A percentile compares a stretch with the other conserved stretches of the same genome.
These are phyloP conservation scores for Candida loeiensis DNA, from an alignment of 805 yeast species.

Conservation along the genomic window DNA sequence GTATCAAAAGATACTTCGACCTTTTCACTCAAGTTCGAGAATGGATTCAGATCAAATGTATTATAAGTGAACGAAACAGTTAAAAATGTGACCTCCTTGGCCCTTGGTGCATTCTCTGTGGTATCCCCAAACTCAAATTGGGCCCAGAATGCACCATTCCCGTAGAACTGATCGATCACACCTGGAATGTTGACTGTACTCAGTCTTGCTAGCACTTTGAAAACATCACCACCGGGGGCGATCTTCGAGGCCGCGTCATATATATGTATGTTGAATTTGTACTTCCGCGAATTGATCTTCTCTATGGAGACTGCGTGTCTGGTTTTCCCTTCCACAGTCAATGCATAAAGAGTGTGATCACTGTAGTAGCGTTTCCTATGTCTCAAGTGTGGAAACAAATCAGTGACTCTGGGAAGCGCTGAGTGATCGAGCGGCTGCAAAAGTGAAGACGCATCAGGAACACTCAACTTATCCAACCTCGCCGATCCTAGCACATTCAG, in stretches of 20 bases:
- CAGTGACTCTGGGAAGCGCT: conserved; percentile 13
- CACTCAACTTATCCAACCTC: conserved; percentile 15
- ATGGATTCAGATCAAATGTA: conserved; percentile 33
- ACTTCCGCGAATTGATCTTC: conserved; percentile 33
- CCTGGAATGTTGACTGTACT: neutral
- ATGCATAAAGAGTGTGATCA: conserved; percentile 31
- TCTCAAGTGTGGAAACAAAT: conserved; percentile 33
- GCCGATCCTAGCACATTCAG: conserved; percentile 24
- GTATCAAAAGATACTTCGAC: conserved; percentile 29
- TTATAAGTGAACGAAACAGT: conserved; percentile 35
- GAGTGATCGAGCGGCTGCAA: conserved; percentile 8
- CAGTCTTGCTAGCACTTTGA: conserved; percentile 7
- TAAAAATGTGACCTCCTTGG: conserved; percentile 24
- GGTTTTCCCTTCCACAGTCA: conserved; percentile 10
- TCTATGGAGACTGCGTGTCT: conserved; percentile 30
- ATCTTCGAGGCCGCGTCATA: conserved; percentile 39
- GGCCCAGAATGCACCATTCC: conserved; percentile 9
- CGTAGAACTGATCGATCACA: conserved; percentile 15
- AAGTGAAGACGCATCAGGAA: conserved; percentile 18
- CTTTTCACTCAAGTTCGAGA: conserved; percentile 20
- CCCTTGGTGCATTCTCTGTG: neutral
- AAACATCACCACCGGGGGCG: conserved; percentile 25
- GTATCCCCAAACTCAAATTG: conserved; percentile 19
- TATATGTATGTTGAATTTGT: conserved; percentile 36
- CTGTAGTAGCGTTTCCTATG: conserved; percentile 17